Evolutionary conservation across 2,329 filamentous ascomycete genomes (phyloP).

Genomic region (Chrysoporthe cubensis): DNA sequence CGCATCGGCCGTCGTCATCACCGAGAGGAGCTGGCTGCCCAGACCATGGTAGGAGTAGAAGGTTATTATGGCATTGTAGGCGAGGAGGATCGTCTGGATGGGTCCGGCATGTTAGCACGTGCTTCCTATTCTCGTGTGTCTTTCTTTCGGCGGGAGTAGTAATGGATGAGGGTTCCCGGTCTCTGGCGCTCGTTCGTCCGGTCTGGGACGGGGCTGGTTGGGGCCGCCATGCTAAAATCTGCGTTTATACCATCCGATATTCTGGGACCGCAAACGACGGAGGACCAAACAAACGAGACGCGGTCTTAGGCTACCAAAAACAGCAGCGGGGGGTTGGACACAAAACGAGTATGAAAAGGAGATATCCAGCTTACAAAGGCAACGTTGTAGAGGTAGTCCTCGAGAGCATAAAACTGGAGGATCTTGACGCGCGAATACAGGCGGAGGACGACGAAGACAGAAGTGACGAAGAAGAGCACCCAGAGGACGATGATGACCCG

Average conservation of each 20-base stretch:
- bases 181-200: not conserved
- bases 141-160: not conserved
- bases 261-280: too few relatives aligned
- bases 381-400: constrained; percentile 28
- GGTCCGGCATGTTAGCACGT: not conserved
- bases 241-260: too few relatives aligned
- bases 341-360: too few relatives aligned
- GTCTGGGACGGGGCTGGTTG: not conserved
- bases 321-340: too few relatives aligned
- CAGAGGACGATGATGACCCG: constrained; percentile 27
- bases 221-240: not conserved
- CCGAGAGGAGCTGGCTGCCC: constrained; percentile 23
- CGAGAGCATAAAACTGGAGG: constrained; percentile 28
- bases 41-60: constrained; percentile 29
- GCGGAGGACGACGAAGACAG: constrained; percentile 26
- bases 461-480: constrained; percentile 26
- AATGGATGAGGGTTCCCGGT: not conserved
- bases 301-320: too few relatives aligned
- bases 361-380: constrained; percentile 23
- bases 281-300: too few relatives aligned
- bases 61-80: constrained; percentile 28
- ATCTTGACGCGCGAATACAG: constrained; percentile 26
- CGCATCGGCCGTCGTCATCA: constrained; percentile 25
- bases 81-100: constrained; percentile 24
- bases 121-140: not conserved